Conservation (phyloP, 192 early-diverging fungal species). For the Mortierella hygrophila region DNA sequence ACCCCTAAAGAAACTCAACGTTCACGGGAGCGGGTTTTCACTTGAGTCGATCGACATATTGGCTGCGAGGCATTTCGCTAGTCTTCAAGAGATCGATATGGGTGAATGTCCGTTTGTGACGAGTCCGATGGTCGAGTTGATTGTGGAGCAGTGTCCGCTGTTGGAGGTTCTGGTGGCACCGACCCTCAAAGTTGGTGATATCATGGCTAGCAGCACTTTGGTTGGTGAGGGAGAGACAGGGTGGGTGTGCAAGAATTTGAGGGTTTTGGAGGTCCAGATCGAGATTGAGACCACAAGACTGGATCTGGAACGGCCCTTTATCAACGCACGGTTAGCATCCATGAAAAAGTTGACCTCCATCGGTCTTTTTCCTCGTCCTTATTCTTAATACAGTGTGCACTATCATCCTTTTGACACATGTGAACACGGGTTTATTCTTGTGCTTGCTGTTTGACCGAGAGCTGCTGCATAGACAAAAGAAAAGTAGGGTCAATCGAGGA, state of each 20-base stretch:
- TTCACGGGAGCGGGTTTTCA: neutral
- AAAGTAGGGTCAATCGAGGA: neutral
- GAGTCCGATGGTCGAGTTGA: neutral
- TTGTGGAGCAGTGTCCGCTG: neutral
- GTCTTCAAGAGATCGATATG: neutral
- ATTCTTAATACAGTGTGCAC: neutral
- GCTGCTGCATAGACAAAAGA: neutral
- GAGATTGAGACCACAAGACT: neutral
- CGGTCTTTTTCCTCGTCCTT: neutral
- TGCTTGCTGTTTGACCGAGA: neutral
- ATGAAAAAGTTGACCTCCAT: neutral
- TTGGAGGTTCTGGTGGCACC: neutral
- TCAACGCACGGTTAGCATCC: neutral
- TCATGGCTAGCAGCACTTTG: neutral
- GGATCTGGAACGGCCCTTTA: neutral
- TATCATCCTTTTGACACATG: neutral
- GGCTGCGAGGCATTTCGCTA: neutral
- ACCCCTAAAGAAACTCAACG: neutral
- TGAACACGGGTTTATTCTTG: neutral
- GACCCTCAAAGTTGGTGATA: neutral
- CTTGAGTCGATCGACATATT: neutral
- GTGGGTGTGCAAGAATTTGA: neutral
- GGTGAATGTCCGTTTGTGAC: neutral
- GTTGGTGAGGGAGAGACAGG: neutral
- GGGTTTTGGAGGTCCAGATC: neutral